These are phyloP conservation scores for Taphrina pruni DNA, from an alignment of 1,139 yeast genomes.

Conservation along the genomic window DNA sequence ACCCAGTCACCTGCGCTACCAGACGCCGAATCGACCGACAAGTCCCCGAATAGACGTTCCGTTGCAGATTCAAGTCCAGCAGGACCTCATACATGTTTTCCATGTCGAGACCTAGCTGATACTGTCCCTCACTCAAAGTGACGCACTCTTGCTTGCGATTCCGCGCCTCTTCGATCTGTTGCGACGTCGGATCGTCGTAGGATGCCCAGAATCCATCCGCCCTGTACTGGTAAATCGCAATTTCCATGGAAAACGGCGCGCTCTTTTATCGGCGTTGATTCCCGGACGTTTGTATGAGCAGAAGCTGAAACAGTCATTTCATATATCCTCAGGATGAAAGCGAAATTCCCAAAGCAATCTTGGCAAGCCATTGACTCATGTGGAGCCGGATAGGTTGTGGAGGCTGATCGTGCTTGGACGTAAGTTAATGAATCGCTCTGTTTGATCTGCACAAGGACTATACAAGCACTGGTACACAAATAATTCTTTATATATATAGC, in stretches of 20 bases:
- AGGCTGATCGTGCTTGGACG: neutral
- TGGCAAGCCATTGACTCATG: neutral
- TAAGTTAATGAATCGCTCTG: too few species aligned
- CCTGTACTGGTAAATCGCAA: slow-evolving; percentile 20
- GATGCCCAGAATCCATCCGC: slow-evolving; percentile 25
- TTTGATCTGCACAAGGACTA: too few species aligned
- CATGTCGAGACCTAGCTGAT: neutral
- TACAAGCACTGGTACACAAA: neutral
- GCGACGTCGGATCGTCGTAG: slow-evolving; percentile 19
- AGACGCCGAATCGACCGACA: slow-evolving; percentile 19
- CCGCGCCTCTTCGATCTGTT: slow-evolving; percentile 27
- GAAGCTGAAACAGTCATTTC: too few species aligned
- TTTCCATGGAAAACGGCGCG: neutral
- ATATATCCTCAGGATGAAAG: too few species aligned
- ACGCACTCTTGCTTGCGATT: neutral
- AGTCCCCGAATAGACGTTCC: slow-evolving; percentile 20
- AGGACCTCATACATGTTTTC: slow-evolving; percentile 13
- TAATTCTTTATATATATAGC: neutral
- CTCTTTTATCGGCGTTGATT: too few species aligned
- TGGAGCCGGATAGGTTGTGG: neutral
- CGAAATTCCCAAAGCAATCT: neutral
- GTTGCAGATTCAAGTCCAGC: slow-evolving; percentile 14
- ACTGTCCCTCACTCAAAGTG: slow-evolving; percentile 23
- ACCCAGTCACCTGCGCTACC: slow-evolving; percentile 2
- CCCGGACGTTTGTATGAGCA: too few species aligned